phyloP scores from a whole-genome alignment of 371 early-diverging fungal species.

The Rhizopus stolonifer region DNA sequence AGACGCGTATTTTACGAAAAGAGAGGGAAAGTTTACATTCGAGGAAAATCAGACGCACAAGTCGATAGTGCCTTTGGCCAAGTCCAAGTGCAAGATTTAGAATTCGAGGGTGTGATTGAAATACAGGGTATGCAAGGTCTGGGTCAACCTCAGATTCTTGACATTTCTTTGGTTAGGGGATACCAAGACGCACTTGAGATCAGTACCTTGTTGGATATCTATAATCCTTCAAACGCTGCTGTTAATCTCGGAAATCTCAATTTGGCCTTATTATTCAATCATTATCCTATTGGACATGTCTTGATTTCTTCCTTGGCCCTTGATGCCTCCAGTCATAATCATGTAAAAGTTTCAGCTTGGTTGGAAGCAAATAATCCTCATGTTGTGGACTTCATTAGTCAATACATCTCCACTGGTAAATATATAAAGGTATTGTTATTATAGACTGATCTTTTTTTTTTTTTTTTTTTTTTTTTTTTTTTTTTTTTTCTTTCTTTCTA shows the following conservation, averaged over 20 bases:
- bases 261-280: conserved; percentile 27
- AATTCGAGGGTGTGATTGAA: conserved; percentile 43
- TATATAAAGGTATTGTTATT: neutral
- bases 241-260: conserved; percentile 38
- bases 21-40: conserved; percentile 31
- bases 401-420: conserved; percentile 39
- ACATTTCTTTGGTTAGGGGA: conserved; percentile 31
- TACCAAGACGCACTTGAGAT: conserved; percentile 31
- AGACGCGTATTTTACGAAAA: conserved; percentile 18
- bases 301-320: conserved; percentile 31
- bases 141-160: conserved; percentile 33
- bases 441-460: no score
- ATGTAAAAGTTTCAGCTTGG: conserved; percentile 21
- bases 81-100: conserved; percentile 34
- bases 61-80: conserved; percentile 44
- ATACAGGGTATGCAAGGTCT: conserved; percentile 39
- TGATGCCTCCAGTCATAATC: conserved; percentile 21
- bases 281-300: conserved; percentile 34
- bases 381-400: conserved; percentile 36
- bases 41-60: conserved; percentile 38
- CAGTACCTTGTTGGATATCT: conserved; percentile 23
- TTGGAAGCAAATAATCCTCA: conserved; percentile 16
- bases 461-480: no score
- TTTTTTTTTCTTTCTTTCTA: conserved; percentile 1
- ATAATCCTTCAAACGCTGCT: conserved; percentile 42